Base-by-base conservation (phyloP, 306 rosid genomes). In the Rubus idaeus region DNA sequence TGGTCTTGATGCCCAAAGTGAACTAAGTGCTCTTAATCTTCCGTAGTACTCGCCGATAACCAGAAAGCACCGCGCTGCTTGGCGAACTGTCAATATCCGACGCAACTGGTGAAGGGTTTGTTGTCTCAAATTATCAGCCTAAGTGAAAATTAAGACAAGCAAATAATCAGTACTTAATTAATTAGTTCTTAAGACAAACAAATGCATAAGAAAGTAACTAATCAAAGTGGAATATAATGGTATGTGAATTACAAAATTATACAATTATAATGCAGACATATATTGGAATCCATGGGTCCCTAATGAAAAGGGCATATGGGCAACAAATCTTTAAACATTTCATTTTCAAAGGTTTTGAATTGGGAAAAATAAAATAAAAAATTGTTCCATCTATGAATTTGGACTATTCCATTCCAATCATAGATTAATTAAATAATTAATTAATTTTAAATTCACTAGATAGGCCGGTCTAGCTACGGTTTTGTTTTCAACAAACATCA, bases 71-170 rank as follows among this genome's bases (percentile, higher is more conserved):
- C 91, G 51, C 0, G 93, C 94, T 41, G 89, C 96, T 40, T 96
- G 99, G 56, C 96, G 93, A 20, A 89, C 70, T 0, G 99, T 96
- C 21, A 96, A 41, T 76, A 91, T 77, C 56, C 92, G 77, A 51
- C 90, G 87, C 68, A 96, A 12, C n/a, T 91, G 99, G 55, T 96
- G 96, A 75, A 96, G 94, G 1, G 88, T 92, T 47, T 91, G 96
- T 12, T 92, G 96, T 76, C 99, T 89, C 88, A 96, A 85, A 70
- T 92, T 88, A 79, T 96, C 98, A 45, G 94, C 99, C 99, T 95
- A 69, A 1, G 77, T 58, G 62, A 41, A 79, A 41, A 35, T 44
- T 23, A 42, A 41, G 5, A 52, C 20, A 13, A 50, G 57, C 26
- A 53, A 57, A 56, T 75, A 73, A 61, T 46, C 56, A 71, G 45